Evolutionary conservation across 1,284 basidiomycete species (phyloP).

Genomic region (Austropuccinia psidii): DNA sequence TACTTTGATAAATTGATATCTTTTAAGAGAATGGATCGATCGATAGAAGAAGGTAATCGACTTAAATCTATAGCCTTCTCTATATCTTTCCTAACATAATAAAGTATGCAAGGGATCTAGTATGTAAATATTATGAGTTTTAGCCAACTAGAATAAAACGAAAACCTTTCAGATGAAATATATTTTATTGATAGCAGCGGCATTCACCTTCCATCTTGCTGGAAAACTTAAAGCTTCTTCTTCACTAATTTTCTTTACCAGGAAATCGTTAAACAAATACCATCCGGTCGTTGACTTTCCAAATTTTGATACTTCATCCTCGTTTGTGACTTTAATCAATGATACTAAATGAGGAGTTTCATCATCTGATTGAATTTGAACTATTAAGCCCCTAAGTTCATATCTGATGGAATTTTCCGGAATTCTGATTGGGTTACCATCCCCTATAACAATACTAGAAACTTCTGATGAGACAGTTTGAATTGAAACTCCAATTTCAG

Average conservation of each 20-base stretch:
- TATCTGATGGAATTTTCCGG: constrained; percentile 56
- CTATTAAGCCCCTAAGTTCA: constrained; percentile 68
- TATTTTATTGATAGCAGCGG: constrained; percentile 7
- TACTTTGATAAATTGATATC: constrained; percentile 81
- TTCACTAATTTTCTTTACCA: constrained; percentile 73
- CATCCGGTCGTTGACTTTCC: too few species aligned
- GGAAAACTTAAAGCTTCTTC: constrained; percentile 79
- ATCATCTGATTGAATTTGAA: constrained; percentile 70
- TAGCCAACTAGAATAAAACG: neutral
- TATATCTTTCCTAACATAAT: constrained; percentile 70
- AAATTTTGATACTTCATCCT: neutral
- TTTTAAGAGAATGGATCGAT: constrained; percentile 66
- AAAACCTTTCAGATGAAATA: neutral
- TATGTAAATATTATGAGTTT: neutral
- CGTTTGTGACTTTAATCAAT: constrained; percentile 54
- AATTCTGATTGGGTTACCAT: constrained; percentile 55
- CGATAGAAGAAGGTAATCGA: constrained; percentile 60
- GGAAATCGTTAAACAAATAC: constrained; percentile 96
- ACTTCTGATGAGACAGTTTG: constrained; percentile 38
- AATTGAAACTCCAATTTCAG: constrained; percentile 51
- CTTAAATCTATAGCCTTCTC: constrained; percentile 58
- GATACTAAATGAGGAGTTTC: constrained; percentile 80
- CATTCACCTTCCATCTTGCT: constrained; percentile 75
- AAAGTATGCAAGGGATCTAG: constrained; percentile 77
- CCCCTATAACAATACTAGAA: constrained; percentile 24